Base-by-base conservation (phyloP, 2,329 filamentous ascomycete genomes). In the Talaromyces verruculosus region DNA sequence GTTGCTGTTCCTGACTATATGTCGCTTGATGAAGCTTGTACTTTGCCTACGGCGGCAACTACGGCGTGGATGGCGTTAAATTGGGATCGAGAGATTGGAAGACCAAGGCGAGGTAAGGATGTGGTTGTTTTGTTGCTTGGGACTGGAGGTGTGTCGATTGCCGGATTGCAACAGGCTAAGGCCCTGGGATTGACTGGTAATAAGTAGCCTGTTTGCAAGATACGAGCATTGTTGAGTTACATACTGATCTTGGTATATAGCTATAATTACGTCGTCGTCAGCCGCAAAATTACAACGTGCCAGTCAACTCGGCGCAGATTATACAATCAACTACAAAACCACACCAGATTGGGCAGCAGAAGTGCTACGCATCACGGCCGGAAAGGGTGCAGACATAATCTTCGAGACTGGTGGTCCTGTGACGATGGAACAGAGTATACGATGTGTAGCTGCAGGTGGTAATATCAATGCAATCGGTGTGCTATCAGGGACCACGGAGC, bases 61-160 rank as follows among this genome's bases (percentile, higher is more conserved):
- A 84, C 82, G 6, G 83, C 78, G 2, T 85, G 82, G 81, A 83
- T 80, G 73, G 74, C 79, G 3, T 75, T 85, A 53, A 83, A 82
- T 69, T 55, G 45, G 61, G 79, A 79, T 11, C 78, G 77, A 72
- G 67, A 71, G 1, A 74, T 77, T 0, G 71, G 82, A 8, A 77
- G 78, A n/a, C 80, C 82, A 22, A n/a, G 61, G 22, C 53, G 59
- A 25, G 59, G 59, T 33, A 39, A 37, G 5, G 81, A 82, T 1
- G 84, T 83, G 0, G 80, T 83, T 72, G 80, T 88, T 8, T 74
- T 88, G 57, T 83, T 85, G 3, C 85, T 87, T 70, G 82, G 82
- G 1, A 84, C 82, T 1, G 82, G 82, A 2, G 82, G 82, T 0
- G 80, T 84, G 5, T 78, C 81, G 0, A 71, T 83, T 51, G 77